Percentiles rank a stretch among this genome's conserved stretches.
phyloP scores from a whole-genome alignment of 2,329 filamentous ascomycete genomes.

The Ploettnerulaceae sp. region DNA sequence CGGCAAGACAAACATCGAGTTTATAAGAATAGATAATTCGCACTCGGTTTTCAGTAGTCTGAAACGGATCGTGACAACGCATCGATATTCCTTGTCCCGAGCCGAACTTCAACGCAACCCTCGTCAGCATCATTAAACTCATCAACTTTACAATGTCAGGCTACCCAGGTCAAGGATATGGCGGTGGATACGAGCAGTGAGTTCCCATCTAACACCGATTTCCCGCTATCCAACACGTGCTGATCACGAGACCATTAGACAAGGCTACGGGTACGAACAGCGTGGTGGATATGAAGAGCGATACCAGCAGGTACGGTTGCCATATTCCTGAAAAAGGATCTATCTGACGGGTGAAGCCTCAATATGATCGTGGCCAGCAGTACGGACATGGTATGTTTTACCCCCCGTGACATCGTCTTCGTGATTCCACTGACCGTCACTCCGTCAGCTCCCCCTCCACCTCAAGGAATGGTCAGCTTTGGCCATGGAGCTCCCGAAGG shows the following conservation, averaged over 20 bases:
- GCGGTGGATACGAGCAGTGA: constrained; percentile 1
- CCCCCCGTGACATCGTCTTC: neutral
- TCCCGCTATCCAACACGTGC: neutral
- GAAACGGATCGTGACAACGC: too few species aligned
- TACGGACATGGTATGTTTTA: constrained; percentile 8
- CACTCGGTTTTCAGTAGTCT: too few species aligned
- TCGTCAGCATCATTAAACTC: too few species aligned
- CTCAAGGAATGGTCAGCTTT: constrained; percentile 64
- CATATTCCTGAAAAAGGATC: neutral
- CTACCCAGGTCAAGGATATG: constrained; percentile 8
- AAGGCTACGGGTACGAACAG: constrained; percentile 12
- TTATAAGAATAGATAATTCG: too few species aligned
- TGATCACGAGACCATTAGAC: neutral
- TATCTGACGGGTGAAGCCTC: constrained; percentile 2
- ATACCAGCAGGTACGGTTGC: neutral
- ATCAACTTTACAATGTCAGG: constrained; percentile 6
- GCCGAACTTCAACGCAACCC: too few species aligned
- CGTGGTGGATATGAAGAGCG: constrained; percentile 1
- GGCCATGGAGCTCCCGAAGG: constrained; percentile 72
- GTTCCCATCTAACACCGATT: neutral
- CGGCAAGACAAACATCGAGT: too few species aligned
- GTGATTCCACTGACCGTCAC: neutral
- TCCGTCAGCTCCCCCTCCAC: constrained; percentile 36
- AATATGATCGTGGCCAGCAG: constrained; percentile 4
- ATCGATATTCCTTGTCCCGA: too few species aligned